Base-by-base conservation (phyloP, 331 rosid species). In the Rhamnella rubrinervis region DNA sequence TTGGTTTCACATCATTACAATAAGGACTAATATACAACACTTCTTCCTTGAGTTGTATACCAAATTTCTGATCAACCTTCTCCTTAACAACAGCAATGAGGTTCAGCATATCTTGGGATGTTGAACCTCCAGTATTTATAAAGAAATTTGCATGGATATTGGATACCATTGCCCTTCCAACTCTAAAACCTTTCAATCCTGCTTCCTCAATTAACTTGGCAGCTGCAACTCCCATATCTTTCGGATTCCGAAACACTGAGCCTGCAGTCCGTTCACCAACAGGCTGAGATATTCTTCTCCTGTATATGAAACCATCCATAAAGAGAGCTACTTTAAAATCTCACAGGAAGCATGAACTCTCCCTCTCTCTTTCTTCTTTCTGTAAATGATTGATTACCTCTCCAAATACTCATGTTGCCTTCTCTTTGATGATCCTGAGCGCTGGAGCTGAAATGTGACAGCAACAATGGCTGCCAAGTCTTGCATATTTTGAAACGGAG, bases 231-330 rank as follows among this genome's bases (percentile, higher is more conserved):
- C 75, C 73, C 51, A 63, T n/a, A 20, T 71, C 66, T 31, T 65
- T 17, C n/a, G 79, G 79, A 50, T 75, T 75, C 17, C 8, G 73
- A 21, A 75, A 75, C 16, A 78, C 78, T 2, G 50, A 82, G 47
- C 81, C 81, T 0, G 78, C 72, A 55, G 56, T 62, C 52, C 56
- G 52, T 74, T 71, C 76, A 28, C 78, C 59, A 8, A 58, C 53
- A 9, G 80, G 86, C 52, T 71, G 81, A 64, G 73, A 57, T 51
- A 62, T 37, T 71, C 63, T 82, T 67, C 83, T 65, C 60, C 77
- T 72, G 74, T 41, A 82, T 70, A 72, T 65, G 18, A 62, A 67
- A 55, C 70, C 69, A 63, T 31, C 61, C 35, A 31, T 47, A 64
- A 67, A 19, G 58, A 25, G 62, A 77, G 62, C 70, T 2, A n/a